Base-by-base conservation (phyloP, 805 yeast species). In the Yarrowia alimentaria region DNA sequence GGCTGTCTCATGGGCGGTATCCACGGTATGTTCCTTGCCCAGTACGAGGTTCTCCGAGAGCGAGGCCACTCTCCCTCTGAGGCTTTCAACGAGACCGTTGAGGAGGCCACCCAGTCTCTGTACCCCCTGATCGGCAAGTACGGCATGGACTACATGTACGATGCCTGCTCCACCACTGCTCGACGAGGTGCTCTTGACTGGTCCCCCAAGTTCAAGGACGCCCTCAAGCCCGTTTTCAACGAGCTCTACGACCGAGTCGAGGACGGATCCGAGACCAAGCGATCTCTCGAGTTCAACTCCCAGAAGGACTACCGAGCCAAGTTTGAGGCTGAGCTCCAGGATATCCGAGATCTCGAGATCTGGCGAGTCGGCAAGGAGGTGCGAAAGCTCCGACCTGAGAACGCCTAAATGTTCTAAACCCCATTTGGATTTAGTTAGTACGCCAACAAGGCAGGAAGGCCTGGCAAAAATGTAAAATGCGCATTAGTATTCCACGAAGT, bases 111-210 rank as follows among this genome's bases (percentile, higher is more conserved):
- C 60, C 99, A 93, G 79, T 93, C 98, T 53, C 80, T 93, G 67
- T 93, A 93, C 86, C 99, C 99, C 75, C 83, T 93, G 79, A 74
- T 93, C 64, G 99, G 99, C 77, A 89, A 88, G 76, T 86, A 93
- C 81, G 99, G 99, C 78, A 93, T 93, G 99, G 99, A 93, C 77
- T 93, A 93, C 91, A 93, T 93, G 99, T 93, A 93, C 83, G 98
- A 93, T 71, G 99, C 99, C 66, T 93, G 99, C 78, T 93, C 99
- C 62, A 93, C 99, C 69, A 93, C 99, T 62, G 99, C 99, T 67
- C 89, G 98, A 82, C 88, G 99, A 79, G 99, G 99, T 81, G 99
- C 99, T 70, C 81, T 93, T 66, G 99, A 93, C 80, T 93, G 99
- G 99, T 91, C 93, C 80, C 98, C 98, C 74, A 78, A 85, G 74